Conservation (phyloP, 192 early-diverging fungal species). For the Backusella luteola region DNA sequence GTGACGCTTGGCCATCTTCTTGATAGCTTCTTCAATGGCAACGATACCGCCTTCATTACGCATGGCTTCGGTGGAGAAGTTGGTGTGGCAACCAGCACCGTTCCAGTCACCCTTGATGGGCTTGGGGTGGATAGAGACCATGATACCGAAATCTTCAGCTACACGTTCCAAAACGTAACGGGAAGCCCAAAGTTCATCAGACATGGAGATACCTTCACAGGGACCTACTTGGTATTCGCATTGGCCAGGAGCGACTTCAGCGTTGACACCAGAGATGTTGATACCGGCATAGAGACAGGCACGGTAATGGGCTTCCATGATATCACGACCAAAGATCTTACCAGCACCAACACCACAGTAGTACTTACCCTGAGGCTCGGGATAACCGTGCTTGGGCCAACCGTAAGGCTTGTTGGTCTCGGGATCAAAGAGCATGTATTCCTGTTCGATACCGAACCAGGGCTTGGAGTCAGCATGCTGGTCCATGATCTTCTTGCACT, state of each 20-base stretch:
- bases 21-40: slow-evolving; percentile 51
- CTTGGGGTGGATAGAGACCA: slow-evolving; percentile 55
- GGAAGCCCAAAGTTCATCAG: slow-evolving; percentile 55
- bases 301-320: slow-evolving; percentile 59
- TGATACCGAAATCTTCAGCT: slow-evolving; percentile 56
- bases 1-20: slow-evolving; percentile 45
- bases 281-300: slow-evolving; percentile 56
- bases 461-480: slow-evolving; percentile 35
- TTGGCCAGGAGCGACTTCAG: slow-evolving; percentile 54
- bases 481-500: slow-evolving; percentile 40
- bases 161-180: slow-evolving; percentile 53
- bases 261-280: slow-evolving; percentile 41
- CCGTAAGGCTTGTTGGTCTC: slow-evolving; percentile 46
- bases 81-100: slow-evolving; percentile 58
- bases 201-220: slow-evolving; percentile 51
- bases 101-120: slow-evolving; percentile 61
- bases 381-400: slow-evolving; percentile 56
- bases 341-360: slow-evolving; percentile 57
- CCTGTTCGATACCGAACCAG: slow-evolving; percentile 62
- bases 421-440: slow-evolving; percentile 50
- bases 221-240: slow-evolving; percentile 59
- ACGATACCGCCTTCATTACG: slow-evolving; percentile 46
- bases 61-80: slow-evolving; percentile 53
- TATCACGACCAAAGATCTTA: slow-evolving; percentile 53
- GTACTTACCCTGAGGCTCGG: slow-evolving; percentile 54